phyloP scores from a whole-genome alignment of 805 yeast species.

The Candida ascalaphidarum region DNA sequence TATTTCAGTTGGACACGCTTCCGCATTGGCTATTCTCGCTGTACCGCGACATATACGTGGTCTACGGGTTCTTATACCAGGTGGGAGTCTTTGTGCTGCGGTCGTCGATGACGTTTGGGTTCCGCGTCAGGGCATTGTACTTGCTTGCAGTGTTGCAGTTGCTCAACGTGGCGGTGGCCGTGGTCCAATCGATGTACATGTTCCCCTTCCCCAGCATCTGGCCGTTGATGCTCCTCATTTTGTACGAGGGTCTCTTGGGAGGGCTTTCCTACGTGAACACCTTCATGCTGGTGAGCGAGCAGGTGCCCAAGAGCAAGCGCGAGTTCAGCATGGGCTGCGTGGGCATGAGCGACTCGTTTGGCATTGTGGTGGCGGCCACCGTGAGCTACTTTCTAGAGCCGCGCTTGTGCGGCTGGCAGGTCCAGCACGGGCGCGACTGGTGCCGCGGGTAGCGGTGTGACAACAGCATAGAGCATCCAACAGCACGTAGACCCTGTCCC shows the following conservation, averaged over 20 bases:
- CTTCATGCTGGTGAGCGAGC: constrained; percentile 65
- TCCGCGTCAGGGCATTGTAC: constrained; percentile 53
- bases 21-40: constrained; percentile 50
- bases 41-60: constrained; percentile 82
- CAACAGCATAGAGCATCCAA: too few species aligned
- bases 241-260: constrained; percentile 87
- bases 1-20: constrained; percentile 63
- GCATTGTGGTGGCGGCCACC: constrained; percentile 75
- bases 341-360: constrained; percentile 77
- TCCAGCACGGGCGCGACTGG: constrained; percentile 69
- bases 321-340: constrained; percentile 75
- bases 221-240: constrained; percentile 50
- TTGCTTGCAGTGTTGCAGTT: constrained; percentile 59
- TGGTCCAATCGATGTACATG: constrained; percentile 57
- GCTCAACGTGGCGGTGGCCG: constrained; percentile 48
- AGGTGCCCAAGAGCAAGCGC: constrained; percentile 28
- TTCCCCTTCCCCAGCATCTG: constrained; percentile 53
- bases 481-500: too few species aligned
- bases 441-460: constrained; percentile 42
- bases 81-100: constrained; percentile 88
- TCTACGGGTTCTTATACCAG: constrained; percentile 85
- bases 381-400: constrained; percentile 72
- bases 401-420: constrained; percentile 62
- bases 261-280: constrained; percentile 90
- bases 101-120: constrained; percentile 60